These are phyloP conservation scores for Boletus vermiculosoides DNA, from an alignment of 768 basidiomycete genomes.

Conservation along the genomic window DNA sequence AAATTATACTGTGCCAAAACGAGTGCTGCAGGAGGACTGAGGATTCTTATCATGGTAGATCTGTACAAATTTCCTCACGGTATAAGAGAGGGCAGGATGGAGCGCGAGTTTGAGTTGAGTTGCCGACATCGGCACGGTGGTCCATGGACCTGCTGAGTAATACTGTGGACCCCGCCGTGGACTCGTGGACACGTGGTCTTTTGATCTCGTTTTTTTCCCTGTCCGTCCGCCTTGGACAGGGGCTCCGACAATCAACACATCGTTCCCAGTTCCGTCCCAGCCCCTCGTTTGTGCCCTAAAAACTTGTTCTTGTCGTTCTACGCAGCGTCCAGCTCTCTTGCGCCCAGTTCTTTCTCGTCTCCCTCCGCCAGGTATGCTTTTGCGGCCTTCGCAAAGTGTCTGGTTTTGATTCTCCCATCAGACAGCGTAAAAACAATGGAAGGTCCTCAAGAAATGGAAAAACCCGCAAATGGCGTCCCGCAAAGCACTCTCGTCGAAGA, in stretches of 20 bases:
- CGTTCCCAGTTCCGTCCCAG: slow-evolving; percentile 17
- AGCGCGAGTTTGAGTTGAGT: not conserved
- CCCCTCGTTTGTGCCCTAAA: slow-evolving; percentile 15
- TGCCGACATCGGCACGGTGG: slow-evolving; percentile 18
- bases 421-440: slow-evolving; percentile 34
- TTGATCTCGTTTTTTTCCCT: slow-evolving; percentile 38
- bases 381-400: not conserved
- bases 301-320: slow-evolving; percentile 13
- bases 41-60: slow-evolving; percentile 26
- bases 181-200: slow-evolving; percentile 29
- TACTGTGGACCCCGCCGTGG: slow-evolving; percentile 15
- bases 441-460: slow-evolving; percentile 21
- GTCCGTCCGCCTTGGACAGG: slow-evolving; percentile 36
- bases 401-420: slow-evolving; percentile 31
- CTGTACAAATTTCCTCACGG: not conserved
- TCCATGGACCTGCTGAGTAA: slow-evolving; percentile 31
- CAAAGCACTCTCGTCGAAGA: slow-evolving; percentile 17
- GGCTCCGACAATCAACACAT: slow-evolving; percentile 38
- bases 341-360: not conserved
- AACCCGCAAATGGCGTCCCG: slow-evolving; percentile 13
- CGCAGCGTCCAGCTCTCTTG: slow-evolving; percentile 3
- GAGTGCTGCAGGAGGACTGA: slow-evolving; percentile 14
- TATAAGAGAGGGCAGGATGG: not conserved
- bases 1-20: not conserved
- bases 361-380: slow-evolving; percentile 14